Evolutionary conservation across 352 stramenopile species (phyloP).

Genomic region (Thraustochytrium sp.): DNA sequence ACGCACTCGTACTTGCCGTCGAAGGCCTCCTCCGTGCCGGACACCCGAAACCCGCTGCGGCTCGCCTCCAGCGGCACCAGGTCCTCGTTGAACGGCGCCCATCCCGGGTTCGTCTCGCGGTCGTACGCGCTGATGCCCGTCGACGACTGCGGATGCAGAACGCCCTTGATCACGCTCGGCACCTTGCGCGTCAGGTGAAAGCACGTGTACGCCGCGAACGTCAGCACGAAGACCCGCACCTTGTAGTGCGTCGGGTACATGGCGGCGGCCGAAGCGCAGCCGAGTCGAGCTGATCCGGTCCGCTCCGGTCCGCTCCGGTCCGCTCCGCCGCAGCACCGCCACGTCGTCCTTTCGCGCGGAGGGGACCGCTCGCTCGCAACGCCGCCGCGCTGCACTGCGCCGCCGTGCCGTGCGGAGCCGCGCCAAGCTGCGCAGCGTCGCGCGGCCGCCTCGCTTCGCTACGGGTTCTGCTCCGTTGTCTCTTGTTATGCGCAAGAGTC

Average conservation of each 20-base stretch:
- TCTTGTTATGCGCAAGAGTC: too few species aligned
- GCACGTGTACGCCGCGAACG: slow-evolving; percentile 22
- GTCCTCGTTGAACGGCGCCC: slow-evolving; percentile 32
- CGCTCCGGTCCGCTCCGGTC: too few species aligned
- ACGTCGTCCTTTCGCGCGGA: neutral
- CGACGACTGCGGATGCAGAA: slow-evolving; percentile 7
- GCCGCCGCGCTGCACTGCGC: too few species aligned
- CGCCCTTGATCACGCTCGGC: slow-evolving; percentile 20
- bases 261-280: neutral
- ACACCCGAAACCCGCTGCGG: neutral
- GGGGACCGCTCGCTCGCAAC: too few species aligned
- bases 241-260: neutral
- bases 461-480: too few species aligned
- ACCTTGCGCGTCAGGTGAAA: slow-evolving; percentile 41
- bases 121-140: slow-evolving; percentile 20
- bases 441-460: too few species aligned
- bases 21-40: neutral
- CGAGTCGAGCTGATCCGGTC: neutral
- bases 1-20: neutral
- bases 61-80: neutral
- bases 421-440: too few species aligned
- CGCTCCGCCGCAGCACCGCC: neutral
- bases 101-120: neutral
- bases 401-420: too few species aligned
- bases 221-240: neutral